These are phyloP conservation scores for Guyanaporus albipodus DNA, from an alignment of 768 basidiomycete genomes.

Conservation along the genomic window DNA sequence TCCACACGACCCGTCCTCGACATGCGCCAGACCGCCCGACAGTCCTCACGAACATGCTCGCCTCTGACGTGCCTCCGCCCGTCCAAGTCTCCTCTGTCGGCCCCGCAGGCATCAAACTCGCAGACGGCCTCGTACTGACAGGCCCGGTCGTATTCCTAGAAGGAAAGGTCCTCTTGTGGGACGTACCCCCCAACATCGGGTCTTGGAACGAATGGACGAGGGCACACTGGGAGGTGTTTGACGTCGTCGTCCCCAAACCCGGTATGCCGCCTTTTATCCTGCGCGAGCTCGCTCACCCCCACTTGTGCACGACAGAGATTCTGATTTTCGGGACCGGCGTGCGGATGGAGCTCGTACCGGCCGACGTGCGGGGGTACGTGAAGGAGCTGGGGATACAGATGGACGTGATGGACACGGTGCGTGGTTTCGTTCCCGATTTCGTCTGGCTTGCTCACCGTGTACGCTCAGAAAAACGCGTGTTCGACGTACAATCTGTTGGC, in stretches of 20 bases:
- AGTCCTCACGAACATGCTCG: conserved; percentile 65
- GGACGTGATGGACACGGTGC: conserved; percentile 81
- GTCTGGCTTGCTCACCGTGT: not conserved
- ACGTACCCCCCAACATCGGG: conserved; percentile 51
- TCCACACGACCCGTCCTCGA: conserved; percentile 15
- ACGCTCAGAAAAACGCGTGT: conserved; percentile 77
- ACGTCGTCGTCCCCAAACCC: conserved; percentile 78
- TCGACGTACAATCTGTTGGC: conserved; percentile 91
- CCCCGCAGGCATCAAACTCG: conserved; percentile 59
- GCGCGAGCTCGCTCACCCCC: not conserved
- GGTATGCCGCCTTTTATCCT: conserved; percentile 43
- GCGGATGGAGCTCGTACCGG: conserved; percentile 65
- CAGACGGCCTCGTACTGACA: conserved; percentile 75
- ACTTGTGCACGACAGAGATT: conserved; percentile 60
- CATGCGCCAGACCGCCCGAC: conserved; percentile 23
- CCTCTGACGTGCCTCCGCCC: conserved; percentile 61
- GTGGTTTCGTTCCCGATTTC: conserved; percentile 21
- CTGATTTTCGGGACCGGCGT: conserved; percentile 85
- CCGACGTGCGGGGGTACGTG: conserved; percentile 59
- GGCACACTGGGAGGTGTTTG: conserved; percentile 77
- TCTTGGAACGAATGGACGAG: conserved; percentile 69
- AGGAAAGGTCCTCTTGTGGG: conserved; percentile 87
- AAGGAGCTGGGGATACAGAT: conserved; percentile 78
- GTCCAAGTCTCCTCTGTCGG: conserved; percentile 71
- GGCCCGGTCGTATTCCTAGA: conserved; percentile 81